Evolutionary conservation across 257 asterid genomes (phyloP).

Genomic region (Solanum lycopersicoides): DNA sequence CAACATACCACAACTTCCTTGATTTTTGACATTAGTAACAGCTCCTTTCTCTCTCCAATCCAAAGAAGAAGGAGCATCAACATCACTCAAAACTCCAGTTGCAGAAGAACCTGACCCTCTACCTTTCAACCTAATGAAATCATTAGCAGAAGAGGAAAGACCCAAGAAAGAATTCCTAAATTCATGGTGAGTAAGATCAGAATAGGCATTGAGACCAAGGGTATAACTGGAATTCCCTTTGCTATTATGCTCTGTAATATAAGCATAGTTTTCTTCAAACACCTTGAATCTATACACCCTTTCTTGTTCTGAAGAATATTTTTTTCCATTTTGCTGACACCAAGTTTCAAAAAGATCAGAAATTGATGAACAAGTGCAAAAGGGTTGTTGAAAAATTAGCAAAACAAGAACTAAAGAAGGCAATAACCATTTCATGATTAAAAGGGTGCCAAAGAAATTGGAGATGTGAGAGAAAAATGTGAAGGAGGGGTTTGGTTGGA

Average conservation of each 20-base stretch:
- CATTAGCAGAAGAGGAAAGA: conserved; percentile 38
- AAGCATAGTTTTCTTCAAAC: conserved; percentile 53
- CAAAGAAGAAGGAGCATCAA: conserved; percentile 46
- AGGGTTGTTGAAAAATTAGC: conserved; percentile 21
- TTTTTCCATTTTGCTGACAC: conserved; percentile 55
- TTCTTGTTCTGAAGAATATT: conserved; percentile 66
- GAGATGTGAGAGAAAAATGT: not conserved
- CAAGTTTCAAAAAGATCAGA: conserved; percentile 63
- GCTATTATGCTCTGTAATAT: conserved; percentile 38
- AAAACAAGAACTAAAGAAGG: conserved; percentile 15
- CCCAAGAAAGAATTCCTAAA: conserved; percentile 69
- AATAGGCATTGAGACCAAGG: conserved; percentile 66
- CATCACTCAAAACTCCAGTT: conserved; percentile 9
- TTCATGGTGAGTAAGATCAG: conserved; percentile 85
- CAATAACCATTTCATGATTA: conserved; percentile 34
- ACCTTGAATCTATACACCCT: conserved; percentile 37
- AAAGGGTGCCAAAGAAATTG: not conserved
- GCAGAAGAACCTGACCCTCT: conserved; percentile 5
- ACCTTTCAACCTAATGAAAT: conserved; percentile 49
- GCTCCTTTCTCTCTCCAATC: conserved; percentile 95
- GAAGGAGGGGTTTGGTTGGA: not conserved
- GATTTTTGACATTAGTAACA: conserved; percentile 81
- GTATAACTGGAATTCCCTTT: conserved; percentile 48
- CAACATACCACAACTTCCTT: conserved; percentile 78
- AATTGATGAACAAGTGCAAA: conserved; percentile 27